These are phyloP conservation scores for Jamesozyma spencerorum DNA, from an alignment of 805 yeast genomes.

Conservation along the genomic window DNA sequence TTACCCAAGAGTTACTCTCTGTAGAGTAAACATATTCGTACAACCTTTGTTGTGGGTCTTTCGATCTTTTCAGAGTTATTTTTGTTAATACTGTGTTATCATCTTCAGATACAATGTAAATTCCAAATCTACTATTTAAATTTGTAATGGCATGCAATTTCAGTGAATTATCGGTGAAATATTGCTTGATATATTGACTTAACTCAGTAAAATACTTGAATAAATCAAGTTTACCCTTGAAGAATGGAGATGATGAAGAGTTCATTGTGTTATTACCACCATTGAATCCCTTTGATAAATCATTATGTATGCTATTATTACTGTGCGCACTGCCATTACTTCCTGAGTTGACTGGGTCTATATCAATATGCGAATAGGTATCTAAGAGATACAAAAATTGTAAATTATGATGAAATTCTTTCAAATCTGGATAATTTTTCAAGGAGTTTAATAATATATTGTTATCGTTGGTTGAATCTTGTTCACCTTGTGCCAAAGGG, in stretches of 20 bases:
- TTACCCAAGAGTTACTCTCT: conserved; percentile 20
- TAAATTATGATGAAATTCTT: conserved; percentile 27
- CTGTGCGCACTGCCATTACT: conserved; percentile 2
- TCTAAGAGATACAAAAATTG: conserved; percentile 27
- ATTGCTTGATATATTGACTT: conserved; percentile 15
- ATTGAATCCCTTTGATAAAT: not conserved
- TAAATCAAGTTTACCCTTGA: conserved; percentile 21
- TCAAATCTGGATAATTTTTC: conserved; percentile 20
- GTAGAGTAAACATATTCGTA: conserved; percentile 23
- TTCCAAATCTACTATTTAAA: conserved; percentile 24
- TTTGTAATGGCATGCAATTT: conserved; percentile 18
- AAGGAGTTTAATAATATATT: conserved; percentile 28
- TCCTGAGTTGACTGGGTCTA: conserved; percentile 16
- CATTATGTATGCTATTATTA: not conserved
- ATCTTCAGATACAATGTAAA: conserved; percentile 14
- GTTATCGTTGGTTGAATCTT: conserved; percentile 1
- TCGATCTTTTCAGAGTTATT: conserved; percentile 18
- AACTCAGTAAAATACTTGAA: conserved; percentile 28
- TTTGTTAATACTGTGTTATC: conserved; percentile 14
- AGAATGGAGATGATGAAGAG: not conserved
- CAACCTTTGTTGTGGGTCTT: conserved; percentile 17
- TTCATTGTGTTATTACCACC: not conserved
- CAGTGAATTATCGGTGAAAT: conserved; percentile 12
- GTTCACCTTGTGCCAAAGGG: not conserved
- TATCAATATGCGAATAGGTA: conserved; percentile 24